Conservation (phyloP, 208 protist genomes). For the Trypanosoma congolense region DNA sequence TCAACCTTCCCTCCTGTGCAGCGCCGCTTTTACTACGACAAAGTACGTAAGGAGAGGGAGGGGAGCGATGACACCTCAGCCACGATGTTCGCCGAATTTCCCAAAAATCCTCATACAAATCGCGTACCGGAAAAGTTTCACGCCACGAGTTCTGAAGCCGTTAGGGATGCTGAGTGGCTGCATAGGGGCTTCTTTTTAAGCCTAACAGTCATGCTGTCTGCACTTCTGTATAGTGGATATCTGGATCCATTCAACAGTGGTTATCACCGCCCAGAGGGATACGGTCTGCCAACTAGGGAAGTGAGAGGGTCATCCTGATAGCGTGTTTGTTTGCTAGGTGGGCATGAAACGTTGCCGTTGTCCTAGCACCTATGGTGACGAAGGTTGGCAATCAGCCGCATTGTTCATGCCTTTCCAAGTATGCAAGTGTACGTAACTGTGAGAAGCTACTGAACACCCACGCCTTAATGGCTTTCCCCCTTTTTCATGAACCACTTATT, state of each 20-base stretch:
- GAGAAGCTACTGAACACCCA: no score
- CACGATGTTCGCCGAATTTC: conserved; percentile 61
- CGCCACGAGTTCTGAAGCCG: conserved; percentile 31
- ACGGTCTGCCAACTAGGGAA: conserved; percentile 2
- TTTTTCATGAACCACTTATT: no score
- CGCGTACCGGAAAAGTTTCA: conserved; percentile 49
- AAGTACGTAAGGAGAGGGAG: conserved; percentile 47
- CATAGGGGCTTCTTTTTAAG: conserved; percentile 29
- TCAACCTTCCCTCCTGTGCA: conserved; percentile 1
- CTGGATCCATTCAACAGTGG: conserved; percentile 42
- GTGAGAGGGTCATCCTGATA: background rate
- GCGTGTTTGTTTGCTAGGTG: background rate
- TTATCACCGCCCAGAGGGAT: conserved; percentile 42
- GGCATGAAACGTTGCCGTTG: background rate
- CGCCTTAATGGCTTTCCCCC: no score
- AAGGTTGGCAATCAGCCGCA: background rate
- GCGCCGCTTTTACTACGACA: conserved; percentile 57
- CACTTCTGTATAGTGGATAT: conserved; percentile 13
- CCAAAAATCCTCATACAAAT: conserved; percentile 34
- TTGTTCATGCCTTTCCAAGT: background rate
- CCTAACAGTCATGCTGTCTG: conserved; percentile 11
- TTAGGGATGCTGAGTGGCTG: conserved; percentile 37
- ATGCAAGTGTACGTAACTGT: background rate
- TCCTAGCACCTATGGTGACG: no score
- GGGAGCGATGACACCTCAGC: conserved; percentile 40